A percentile compares a stretch with the other conserved stretches of the same genome.
These are phyloP conservation scores for Nakaseomyces uthaithaninus DNA, from an alignment of 1,139 yeast genomes.

Conservation along the genomic window DNA sequence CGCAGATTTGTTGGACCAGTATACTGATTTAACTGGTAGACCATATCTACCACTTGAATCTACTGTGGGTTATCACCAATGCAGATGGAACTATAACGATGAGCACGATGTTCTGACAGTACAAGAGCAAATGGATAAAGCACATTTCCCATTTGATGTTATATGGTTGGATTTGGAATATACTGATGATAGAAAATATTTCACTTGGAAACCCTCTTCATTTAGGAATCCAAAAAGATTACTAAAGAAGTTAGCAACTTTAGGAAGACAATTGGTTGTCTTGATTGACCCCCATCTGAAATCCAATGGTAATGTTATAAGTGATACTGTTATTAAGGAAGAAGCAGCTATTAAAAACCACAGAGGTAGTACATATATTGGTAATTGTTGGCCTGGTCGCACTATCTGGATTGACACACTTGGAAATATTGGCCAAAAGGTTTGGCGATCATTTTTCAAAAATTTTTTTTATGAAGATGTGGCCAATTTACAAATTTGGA, in stretches of 20 bases:
- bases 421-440: constrained; percentile 49
- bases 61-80: constrained; percentile 87
- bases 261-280: constrained; percentile 75
- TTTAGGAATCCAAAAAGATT: constrained; percentile 71
- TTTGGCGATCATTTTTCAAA: constrained; percentile 50
- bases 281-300: constrained; percentile 92
- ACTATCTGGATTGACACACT: constrained; percentile 88
- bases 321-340: constrained; percentile 42
- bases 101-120: constrained; percentile 75
- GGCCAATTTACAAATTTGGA: constrained; percentile 75
- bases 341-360: constrained; percentile 39
- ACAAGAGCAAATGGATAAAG: constrained; percentile 58
- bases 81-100: constrained; percentile 94
- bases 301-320: constrained; percentile 49
- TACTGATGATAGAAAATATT: constrained; percentile 75
- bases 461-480: constrained; percentile 41
- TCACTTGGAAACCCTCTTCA: constrained; percentile 73
- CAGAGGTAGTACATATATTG: constrained; percentile 51
- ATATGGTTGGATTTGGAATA: constrained; percentile 96
- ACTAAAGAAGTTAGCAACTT: constrained; percentile 53
- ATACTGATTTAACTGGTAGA: constrained; percentile 69
- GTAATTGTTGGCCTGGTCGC: constrained; percentile 98
- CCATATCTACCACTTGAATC: constrained; percentile 70
- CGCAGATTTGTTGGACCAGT: constrained; percentile 48
- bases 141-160: constrained; percentile 77